A percentile compares a stretch with the other conserved stretches of the same genome.
These are phyloP conservation scores for Pseudogymnoascus sp. DNA, from an alignment of 2,329 filamentous ascomycete genomes.

Conservation along the genomic window DNA sequence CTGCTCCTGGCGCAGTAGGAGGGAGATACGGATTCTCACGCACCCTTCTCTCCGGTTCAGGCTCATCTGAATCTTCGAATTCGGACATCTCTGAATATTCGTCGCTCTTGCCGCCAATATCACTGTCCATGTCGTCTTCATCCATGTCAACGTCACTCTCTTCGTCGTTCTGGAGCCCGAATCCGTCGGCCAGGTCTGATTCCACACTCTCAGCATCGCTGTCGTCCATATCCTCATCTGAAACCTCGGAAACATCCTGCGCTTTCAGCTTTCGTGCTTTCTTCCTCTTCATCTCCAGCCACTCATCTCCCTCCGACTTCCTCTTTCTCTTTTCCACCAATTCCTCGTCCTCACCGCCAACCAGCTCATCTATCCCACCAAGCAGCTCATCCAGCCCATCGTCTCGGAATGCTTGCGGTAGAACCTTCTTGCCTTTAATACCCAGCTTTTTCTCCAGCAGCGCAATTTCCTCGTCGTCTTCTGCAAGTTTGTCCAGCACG, in stretches of 20 bases:
- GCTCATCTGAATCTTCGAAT: conserved; percentile 24
- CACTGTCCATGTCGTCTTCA: conserved; percentile 32
- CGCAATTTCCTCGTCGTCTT: conserved; percentile 84
- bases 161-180: conserved; percentile 11
- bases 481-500: conserved; percentile 57
- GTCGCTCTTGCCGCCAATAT: conserved; percentile 10
- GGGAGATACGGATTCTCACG: conserved; percentile 87
- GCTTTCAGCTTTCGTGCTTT: conserved; percentile 33
- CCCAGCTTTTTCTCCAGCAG: conserved; percentile 82
- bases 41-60: conserved; percentile 35
- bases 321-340: conserved; percentile 45
- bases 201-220: conserved; percentile 24
- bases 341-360: conserved; percentile 38
- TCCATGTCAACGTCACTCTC: conserved; percentile 32
- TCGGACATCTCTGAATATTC: conserved; percentile 27
- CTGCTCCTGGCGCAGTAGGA: conserved; percentile 43
- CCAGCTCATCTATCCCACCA: conserved; percentile 52
- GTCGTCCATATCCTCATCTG: conserved; percentile 25
- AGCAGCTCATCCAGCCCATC: conserved; percentile 77
- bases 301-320: conserved; percentile 49
- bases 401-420: conserved; percentile 66
- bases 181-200: conserved; percentile 20
- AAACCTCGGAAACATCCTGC: conserved; percentile 17
- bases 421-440: conserved; percentile 63
- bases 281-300: conserved; percentile 50